These are phyloP conservation scores for Solanum medicagineum DNA, from an alignment of 257 asterid species.

Conservation along the genomic window DNA sequence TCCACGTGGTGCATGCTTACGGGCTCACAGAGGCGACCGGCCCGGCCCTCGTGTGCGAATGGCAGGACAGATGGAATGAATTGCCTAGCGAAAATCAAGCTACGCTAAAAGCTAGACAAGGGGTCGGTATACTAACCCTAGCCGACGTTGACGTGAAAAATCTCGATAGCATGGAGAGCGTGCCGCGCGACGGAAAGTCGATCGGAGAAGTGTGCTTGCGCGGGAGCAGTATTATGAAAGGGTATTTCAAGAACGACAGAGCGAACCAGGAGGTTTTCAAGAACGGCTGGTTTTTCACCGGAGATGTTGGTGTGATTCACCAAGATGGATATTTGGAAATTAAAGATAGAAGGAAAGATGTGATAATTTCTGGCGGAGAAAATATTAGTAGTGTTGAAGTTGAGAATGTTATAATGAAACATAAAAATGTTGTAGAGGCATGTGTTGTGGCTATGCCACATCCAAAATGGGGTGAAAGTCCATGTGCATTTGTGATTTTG, in stretches of 20 bases:
- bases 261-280: conserved; percentile 41
- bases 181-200: background rate
- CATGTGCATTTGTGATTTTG: conserved; percentile 28
- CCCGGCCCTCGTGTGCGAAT: conserved; percentile 80
- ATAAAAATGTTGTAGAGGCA: conserved; percentile 48
- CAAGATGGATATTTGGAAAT: conserved; percentile 55
- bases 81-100: conserved; percentile 24
- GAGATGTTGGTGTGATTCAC: conserved; percentile 76
- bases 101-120: conserved; percentile 63
- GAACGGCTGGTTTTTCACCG: conserved; percentile 68
- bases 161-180: background rate
- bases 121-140: conserved; percentile 33
- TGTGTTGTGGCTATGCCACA: conserved; percentile 96
- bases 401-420: conserved; percentile 44
- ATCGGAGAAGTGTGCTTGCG: background rate
- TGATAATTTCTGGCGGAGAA: conserved; percentile 74
- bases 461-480: conserved; percentile 61
- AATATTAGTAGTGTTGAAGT: conserved; percentile 86
- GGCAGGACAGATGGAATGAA: conserved; percentile 58
- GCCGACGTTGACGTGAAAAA: background rate
- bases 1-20: conserved; percentile 76
- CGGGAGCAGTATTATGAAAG: conserved; percentile 39
- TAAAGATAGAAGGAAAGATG: conserved; percentile 52
- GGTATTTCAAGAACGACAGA: conserved; percentile 47
- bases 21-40: conserved; percentile 92